A percentile compares a stretch with the other conserved stretches of the same genome.
Conservation (phyloP, 106 monocot species). For the Xerophyta viscosa region DNA sequence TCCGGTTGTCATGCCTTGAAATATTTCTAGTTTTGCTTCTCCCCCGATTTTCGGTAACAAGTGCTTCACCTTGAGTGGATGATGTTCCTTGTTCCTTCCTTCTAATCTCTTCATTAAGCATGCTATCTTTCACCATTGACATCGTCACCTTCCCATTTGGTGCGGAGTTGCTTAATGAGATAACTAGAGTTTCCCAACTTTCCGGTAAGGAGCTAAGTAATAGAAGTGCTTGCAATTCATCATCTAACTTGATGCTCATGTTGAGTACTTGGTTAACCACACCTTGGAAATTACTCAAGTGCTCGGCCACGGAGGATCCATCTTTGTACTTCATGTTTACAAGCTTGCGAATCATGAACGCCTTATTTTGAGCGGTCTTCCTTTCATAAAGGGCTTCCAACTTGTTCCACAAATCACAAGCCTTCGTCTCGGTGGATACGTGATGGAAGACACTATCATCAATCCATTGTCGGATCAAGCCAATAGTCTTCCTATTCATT, state of each 20-base stretch:
- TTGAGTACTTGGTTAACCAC: not conserved
- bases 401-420: not conserved
- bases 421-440: not conserved
- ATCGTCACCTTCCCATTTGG: not conserved
- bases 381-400: not conserved
- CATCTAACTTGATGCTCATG: not conserved
- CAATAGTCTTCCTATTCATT: not conserved
- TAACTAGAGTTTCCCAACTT: not conserved
- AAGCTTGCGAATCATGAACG: not conserved
- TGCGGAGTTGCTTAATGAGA: not conserved
- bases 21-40: not conserved
- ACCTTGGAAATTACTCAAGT: not conserved
- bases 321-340: constrained; percentile 2
- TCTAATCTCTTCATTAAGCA: constrained; percentile 4
- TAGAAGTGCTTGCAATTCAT: not conserved
- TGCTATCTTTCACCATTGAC: not conserved
- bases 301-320: not conserved
- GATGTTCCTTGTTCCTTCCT: not conserved
- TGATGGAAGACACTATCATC: constrained; percentile 4
- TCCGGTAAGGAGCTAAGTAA: not conserved
- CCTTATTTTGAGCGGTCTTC: not conserved
- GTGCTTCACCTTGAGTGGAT: not conserved
- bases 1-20: not conserved
- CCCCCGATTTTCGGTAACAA: not conserved
- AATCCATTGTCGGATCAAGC: not conserved